phyloP scores from a whole-genome alignment of 2,329 filamentous ascomycete genomes.

The Stagonosporopsis rhizophila region DNA sequence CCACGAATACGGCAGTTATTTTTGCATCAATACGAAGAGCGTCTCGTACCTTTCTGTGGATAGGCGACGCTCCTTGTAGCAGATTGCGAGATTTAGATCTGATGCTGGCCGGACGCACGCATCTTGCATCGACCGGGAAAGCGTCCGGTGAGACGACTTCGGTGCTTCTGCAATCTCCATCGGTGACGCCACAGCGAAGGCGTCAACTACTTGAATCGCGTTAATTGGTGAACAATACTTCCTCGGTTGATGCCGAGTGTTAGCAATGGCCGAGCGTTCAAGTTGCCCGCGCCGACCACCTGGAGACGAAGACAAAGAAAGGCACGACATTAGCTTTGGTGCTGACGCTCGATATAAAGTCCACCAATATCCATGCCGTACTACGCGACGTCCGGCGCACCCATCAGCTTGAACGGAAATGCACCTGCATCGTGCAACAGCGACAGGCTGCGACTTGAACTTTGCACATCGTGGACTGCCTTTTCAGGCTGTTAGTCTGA shows the following conservation, averaged over 20 bases:
- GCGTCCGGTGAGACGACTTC: neutral
- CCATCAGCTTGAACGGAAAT: slow-evolving; percentile 13
- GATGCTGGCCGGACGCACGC: neutral
- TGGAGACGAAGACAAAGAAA: slow-evolving; percentile 16
- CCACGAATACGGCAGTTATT: slow-evolving; percentile 12
- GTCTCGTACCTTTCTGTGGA: neutral
- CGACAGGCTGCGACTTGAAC: slow-evolving; percentile 9
- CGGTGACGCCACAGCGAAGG: slow-evolving; percentile 1
- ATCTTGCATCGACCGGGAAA: neutral
- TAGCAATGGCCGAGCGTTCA: slow-evolving; percentile 1
- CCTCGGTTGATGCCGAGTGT: slow-evolving; percentile 13
- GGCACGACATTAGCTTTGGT: slow-evolving; percentile 11
- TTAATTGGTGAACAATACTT: neutral
- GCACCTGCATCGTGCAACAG: slow-evolving; percentile 34
- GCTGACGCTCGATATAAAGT: slow-evolving; percentile 11
- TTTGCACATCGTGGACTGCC: slow-evolving; percentile 31
- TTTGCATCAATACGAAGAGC: slow-evolving; percentile 12
- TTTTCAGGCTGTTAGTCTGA: slow-evolving; percentile 3
- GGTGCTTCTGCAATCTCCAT: neutral
- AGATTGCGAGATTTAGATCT: neutral
- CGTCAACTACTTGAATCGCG: neutral
- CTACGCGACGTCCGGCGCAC: slow-evolving; percentile 15
- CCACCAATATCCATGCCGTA: slow-evolving; percentile 9
- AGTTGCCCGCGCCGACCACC: slow-evolving; percentile 1
- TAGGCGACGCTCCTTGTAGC: neutral